Percentiles rank a stretch among this genome's conserved stretches.
Conservation (phyloP, 2,329 filamentous ascomycete species). For the Trichothecium sympodiale region DNA sequence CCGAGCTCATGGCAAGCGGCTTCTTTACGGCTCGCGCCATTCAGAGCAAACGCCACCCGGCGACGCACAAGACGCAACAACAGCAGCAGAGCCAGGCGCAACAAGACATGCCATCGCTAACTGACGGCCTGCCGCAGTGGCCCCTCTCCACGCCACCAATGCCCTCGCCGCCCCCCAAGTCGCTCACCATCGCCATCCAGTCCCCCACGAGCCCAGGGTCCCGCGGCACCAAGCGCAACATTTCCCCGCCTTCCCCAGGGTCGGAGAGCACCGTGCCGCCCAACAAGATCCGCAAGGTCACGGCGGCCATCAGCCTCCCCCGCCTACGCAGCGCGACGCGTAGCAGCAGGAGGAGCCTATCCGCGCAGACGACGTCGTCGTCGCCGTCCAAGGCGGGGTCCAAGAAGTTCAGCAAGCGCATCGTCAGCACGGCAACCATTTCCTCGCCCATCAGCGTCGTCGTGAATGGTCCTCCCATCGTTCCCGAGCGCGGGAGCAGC, state of each 20-base stretch:
- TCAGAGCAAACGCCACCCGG: slow-evolving; percentile 40
- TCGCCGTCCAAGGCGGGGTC: slow-evolving; percentile 15
- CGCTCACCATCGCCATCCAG: slow-evolving; percentile 10
- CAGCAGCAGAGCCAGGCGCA: slow-evolving; percentile 8
- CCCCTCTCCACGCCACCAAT: slow-evolving; percentile 12
- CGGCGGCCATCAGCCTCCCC: slow-evolving; percentile 28
- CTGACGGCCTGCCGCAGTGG: slow-evolving; percentile 14
- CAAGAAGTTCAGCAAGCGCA: slow-evolving; percentile 4
- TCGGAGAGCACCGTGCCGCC: slow-evolving; percentile 12
- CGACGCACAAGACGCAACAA: slow-evolving; percentile 9
- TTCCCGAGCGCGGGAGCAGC: slow-evolving; percentile 9
- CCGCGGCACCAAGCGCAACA: slow-evolving; percentile 39
- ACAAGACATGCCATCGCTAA: background rate
- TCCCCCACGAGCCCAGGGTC: slow-evolving; percentile 22
- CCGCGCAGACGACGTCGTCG: slow-evolving; percentile 17
- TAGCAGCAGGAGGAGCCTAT: slow-evolving; percentile 10
- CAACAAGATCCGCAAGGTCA: slow-evolving; percentile 44
- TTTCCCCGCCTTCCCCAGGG: slow-evolving; percentile 8
- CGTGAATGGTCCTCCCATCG: slow-evolving; percentile 5
- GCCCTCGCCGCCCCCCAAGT: slow-evolving; percentile 8
- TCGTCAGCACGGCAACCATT: slow-evolving; percentile 4
- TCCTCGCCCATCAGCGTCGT: slow-evolving; percentile 3
- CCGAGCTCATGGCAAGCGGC: slow-evolving; percentile 42
- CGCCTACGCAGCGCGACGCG: slow-evolving; percentile 19
- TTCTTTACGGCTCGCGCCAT: slow-evolving; percentile 50